Conservation (phyloP, 352 stramenopile genomes). For the Phytopythium mirpurense region DNA sequence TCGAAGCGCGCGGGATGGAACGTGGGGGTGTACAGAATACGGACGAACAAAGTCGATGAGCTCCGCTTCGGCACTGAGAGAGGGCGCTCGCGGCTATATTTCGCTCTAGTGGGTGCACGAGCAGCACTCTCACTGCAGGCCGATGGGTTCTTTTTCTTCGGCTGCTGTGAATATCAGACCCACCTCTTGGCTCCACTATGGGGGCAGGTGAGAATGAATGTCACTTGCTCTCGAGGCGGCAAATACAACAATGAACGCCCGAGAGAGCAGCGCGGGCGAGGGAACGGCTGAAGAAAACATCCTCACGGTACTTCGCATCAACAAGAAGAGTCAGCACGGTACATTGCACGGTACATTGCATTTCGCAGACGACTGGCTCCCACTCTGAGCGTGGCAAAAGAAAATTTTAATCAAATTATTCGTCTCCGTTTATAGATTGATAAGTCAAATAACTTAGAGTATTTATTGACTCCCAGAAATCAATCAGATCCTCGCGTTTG, state of each 20-base stretch:
- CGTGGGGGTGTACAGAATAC: not conserved
- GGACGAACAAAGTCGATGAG: not conserved
- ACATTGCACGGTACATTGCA: too few species aligned
- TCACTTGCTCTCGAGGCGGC: constrained; percentile 43
- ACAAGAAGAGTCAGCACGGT: not conserved
- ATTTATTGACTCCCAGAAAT: too few species aligned
- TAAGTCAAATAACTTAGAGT: too few species aligned
- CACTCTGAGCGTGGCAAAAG: too few species aligned
- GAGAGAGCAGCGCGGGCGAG: too few species aligned
- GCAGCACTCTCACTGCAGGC: not conserved
- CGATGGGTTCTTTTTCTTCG: constrained; percentile 4
- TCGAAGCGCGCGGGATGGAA: not conserved
- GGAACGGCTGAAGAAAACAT: constrained; percentile 16
- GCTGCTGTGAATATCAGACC: not conserved
- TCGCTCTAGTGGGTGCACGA: constrained; percentile 1
- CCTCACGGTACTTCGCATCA: constrained; percentile 23
- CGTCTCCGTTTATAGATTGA: too few species aligned
- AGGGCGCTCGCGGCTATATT: constrained; percentile 2
- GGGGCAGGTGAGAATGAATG: constrained; percentile 5
- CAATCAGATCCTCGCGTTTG: too few species aligned
- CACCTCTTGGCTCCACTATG: not conserved
- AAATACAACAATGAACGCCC: constrained; percentile 59
- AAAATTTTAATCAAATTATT: too few species aligned
- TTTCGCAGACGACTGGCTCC: too few species aligned
- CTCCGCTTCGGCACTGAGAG: not conserved